Conservation (phyloP, 805 yeast genomes). For the Saturnispora gosingensis region DNA sequence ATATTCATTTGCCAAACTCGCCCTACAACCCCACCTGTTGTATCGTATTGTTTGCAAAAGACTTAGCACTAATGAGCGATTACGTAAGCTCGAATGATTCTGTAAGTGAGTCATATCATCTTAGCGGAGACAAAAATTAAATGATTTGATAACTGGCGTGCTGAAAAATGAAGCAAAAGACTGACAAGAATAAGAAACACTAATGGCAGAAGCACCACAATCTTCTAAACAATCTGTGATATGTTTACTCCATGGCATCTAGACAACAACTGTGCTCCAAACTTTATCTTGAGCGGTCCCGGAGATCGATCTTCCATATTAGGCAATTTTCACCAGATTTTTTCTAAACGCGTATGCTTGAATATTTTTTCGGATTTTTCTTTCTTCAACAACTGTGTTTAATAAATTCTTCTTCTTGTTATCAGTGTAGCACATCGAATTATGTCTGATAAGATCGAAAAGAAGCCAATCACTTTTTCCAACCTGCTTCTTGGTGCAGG, state of each 20-base stretch:
- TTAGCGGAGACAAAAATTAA: neutral
- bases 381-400: neutral
- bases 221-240: too few relatives aligned
- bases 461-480: conserved; percentile 80
- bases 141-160: neutral
- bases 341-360: neutral
- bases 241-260: too few relatives aligned
- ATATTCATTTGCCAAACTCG: too few relatives aligned
- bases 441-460: conserved; percentile 30
- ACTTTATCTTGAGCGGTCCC: neutral
- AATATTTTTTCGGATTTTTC: neutral
- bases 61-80: neutral
- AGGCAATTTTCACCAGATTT: neutral
- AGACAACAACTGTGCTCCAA: too few relatives aligned
- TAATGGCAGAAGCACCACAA: too few relatives aligned
- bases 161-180: neutral
- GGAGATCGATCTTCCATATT: neutral
- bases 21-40: too few relatives aligned
- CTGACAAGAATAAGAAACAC: neutral
- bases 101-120: neutral
- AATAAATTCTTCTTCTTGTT: neutral
- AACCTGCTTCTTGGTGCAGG: conserved; percentile 92
- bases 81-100: neutral
- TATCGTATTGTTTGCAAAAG: neutral
- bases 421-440: neutral